Conservation (phyloP, 495 filamentous ascomycete genomes). For the Talaromyces stipitatus region DNA sequence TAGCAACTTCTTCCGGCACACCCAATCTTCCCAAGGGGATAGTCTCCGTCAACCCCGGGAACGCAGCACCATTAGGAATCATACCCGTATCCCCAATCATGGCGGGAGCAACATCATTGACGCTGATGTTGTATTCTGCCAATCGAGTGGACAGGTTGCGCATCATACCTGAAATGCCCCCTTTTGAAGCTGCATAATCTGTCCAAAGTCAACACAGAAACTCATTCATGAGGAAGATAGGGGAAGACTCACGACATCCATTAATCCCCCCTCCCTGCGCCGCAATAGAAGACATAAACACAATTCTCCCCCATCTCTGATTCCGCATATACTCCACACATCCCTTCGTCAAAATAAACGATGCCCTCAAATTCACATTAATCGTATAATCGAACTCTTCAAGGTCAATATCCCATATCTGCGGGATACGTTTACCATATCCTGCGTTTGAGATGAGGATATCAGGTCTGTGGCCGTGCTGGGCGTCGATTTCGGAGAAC, state of each 20-base stretch:
- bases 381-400: constrained; percentile 64
- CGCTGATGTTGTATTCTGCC: constrained; percentile 57
- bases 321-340: constrained; percentile 57
- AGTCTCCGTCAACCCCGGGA: constrained; percentile 36
- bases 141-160: constrained; percentile 56
- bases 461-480: constrained; percentile 50
- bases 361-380: constrained; percentile 56
- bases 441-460: constrained; percentile 57
- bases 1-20: constrained; percentile 58
- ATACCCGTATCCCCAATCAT: constrained; percentile 66
- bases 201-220: neutral
- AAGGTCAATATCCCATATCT: constrained; percentile 44
- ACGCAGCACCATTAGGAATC: constrained; percentile 50
- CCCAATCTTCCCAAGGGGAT: constrained; percentile 60
- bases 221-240: neutral
- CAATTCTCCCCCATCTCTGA: constrained; percentile 56
- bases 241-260: constrained; percentile 44
- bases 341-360: constrained; percentile 59
- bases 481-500: constrained; percentile 41
- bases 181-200: constrained; percentile 63
- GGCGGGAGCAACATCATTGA: constrained; percentile 68
- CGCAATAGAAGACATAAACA: constrained; percentile 63
- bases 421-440: constrained; percentile 39
- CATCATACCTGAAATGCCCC: constrained; percentile 58
- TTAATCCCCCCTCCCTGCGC: constrained; percentile 60